phyloP scores from a whole-genome alignment of 2,329 filamentous ascomycete species.

The Dactylellina haptotyla region DNA sequence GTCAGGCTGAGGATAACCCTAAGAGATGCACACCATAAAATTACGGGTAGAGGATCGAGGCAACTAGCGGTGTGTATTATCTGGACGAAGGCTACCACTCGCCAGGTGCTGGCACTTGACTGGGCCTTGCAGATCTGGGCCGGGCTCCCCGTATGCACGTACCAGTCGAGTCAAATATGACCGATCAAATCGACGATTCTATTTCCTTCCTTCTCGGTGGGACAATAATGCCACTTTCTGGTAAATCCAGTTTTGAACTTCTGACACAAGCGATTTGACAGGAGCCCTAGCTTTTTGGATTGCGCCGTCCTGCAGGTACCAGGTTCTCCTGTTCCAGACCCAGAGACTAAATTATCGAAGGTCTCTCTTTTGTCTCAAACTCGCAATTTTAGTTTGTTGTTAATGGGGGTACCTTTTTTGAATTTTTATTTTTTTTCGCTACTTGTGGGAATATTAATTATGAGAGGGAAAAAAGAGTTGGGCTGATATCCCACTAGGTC shows the following conservation, averaged over 20 bases:
- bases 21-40: not conserved
- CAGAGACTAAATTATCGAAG: constrained; percentile 18
- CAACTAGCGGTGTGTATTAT: not conserved
- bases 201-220: constrained; percentile 14
- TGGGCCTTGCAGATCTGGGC: constrained; percentile 38
- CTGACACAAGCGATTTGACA: constrained; percentile 46
- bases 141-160: constrained; percentile 12
- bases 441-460: constrained; percentile 9
- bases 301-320: constrained; percentile 50
- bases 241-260: constrained; percentile 26
- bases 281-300: constrained; percentile 20
- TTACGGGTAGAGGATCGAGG: not conserved
- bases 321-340: constrained; percentile 51
- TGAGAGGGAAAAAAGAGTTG: not conserved
- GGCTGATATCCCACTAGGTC: constrained; percentile 24
- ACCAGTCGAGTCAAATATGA: not conserved
- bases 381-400: constrained; percentile 18
- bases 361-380: constrained; percentile 30
- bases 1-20: constrained; percentile 14
- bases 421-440: too few relatives aligned
- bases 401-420: not conserved
- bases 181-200: constrained; percentile 21
- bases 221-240: constrained; percentile 24
- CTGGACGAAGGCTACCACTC: not conserved
- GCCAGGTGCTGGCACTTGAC: constrained; percentile 6